Evolutionary conservation across 2,329 filamentous ascomycete species (phyloP).

Genomic region (Trichophyton schoenleinii): DNA sequence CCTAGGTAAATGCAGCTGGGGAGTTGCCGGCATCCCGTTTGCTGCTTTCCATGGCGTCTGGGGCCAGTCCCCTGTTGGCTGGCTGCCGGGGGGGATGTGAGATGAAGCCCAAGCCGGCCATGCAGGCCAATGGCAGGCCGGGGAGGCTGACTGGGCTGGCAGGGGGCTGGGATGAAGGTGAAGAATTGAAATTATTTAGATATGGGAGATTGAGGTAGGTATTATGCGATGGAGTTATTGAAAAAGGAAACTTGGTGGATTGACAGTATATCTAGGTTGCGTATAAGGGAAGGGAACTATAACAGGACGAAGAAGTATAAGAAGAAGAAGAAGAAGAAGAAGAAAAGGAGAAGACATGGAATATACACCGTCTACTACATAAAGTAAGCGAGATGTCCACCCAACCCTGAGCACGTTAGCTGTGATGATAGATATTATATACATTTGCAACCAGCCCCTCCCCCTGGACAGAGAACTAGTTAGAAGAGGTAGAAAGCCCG

Average conservation of each 20-base stretch:
- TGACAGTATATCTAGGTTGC: too few species aligned
- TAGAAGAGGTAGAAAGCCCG: neutral
- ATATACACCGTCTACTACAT: neutral
- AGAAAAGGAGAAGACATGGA: neutral
- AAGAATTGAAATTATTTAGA: neutral
- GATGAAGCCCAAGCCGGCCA: neutral
- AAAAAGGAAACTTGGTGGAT: too few species aligned
- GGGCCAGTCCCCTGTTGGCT: constrained; percentile 12
- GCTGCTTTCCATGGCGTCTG: neutral
- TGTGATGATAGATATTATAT: constrained; percentile 2
- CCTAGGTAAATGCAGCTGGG: too few species aligned
- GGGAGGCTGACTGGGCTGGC: neutral
- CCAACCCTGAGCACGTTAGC: constrained; percentile 3
- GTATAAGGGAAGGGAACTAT: too few species aligned
- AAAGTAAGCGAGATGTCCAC: neutral
- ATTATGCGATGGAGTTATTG: too few species aligned
- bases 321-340: neutral
- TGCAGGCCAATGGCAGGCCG: neutral
- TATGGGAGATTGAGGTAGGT: too few species aligned
- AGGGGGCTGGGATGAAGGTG: neutral
- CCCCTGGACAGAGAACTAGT: neutral
- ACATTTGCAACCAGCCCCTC: neutral
- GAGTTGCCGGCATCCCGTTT: too few species aligned
- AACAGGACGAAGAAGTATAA: too few species aligned
- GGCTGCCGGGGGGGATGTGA: neutral